Evolutionary conservation across 768 basidiomycete genomes (phyloP), one percentile per base, ranked within the genome.

Genomic region (Asterophora lycoperdoides): DNA sequence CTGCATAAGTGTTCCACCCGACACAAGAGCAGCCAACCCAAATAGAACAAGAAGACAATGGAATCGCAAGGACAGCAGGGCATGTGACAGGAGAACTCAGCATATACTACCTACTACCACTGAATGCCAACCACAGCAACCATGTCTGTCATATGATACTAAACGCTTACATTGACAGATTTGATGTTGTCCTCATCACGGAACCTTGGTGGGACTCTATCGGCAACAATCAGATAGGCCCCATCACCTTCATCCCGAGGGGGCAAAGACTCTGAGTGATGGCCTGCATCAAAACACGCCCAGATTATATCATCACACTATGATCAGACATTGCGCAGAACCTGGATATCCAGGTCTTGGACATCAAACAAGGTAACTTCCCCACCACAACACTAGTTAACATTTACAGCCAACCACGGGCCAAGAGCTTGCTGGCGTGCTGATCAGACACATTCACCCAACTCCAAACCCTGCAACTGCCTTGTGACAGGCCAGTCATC

Each of bases 141-240:
- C 39, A 51, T 14, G 46, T 44, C 0, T 34, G 55, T 29, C 41
- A 32, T 1, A 42, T 42, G 1, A 48, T 60, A 0, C 51, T 62
- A 6, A 62, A 64, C 30, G 28, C 53, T 19, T 52, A 47, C 30
- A 39, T 49, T 1, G 33, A 47, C 2, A 33, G 55, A 1, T 59
- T 58, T 38, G 58, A 64, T 49, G 50, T 66, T 2, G 43, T 66
- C 2, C 39, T 66, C 3, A 5, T 63, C 9, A 56, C 63, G 34
- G 62, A 66, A 55, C 64, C 60, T 1, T 44, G 49, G 14, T 64
- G 62, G 62, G 47, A 41, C 6, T n/a, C n/a, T n/a, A n/a, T n/a
- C n/a, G 57, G 60, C 0, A 50, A 49, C 14, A 50, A 55, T 2
- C 18, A 56, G 0, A 4, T 39, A 2, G 57, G 60, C 8, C 44